A percentile compares a stretch with the other conserved stretches of the same genome.
Conservation (phyloP, 1,284 basidiomycete species). For the Microbotryum violaceum region DNA sequence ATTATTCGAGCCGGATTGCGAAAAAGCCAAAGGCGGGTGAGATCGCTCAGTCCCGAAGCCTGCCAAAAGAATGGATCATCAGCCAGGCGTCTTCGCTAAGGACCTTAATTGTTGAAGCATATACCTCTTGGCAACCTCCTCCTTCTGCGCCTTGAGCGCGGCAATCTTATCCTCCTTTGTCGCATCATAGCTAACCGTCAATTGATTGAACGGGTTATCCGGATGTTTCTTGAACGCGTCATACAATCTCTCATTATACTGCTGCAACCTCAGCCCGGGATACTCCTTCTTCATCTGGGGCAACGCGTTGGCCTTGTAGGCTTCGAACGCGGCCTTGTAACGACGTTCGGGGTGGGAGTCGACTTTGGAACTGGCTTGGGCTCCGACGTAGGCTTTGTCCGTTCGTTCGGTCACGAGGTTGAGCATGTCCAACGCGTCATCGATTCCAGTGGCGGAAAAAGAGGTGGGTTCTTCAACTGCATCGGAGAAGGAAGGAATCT, state of each 20-base stretch:
- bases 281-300: conserved; percentile 64
- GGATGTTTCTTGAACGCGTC: conserved; percentile 35
- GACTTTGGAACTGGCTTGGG: conserved; percentile 65
- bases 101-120: background rate
- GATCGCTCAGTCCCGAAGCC: too few species aligned
- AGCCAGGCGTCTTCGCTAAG: too few species aligned
- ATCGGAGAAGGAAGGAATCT: conserved; percentile 17
- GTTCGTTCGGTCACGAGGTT: conserved; percentile 81
- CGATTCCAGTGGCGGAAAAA: conserved; percentile 76
- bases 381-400: conserved; percentile 72
- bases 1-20: too few species aligned
- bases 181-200: conserved; percentile 56
- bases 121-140: conserved; percentile 36
- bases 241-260: conserved; percentile 84
- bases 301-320: conserved; percentile 81
- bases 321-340: conserved; percentile 88
- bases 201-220: conserved; percentile 36
- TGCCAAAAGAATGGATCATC: too few species aligned
- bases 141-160: conserved; percentile 51
- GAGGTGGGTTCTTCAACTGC: conserved; percentile 47
- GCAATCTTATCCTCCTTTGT: conserved; percentile 70
- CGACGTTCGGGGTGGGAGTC: conserved; percentile 92
- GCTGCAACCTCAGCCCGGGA: conserved; percentile 54
- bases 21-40: too few species aligned
- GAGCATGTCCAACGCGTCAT: conserved; percentile 84